Percentiles rank a stretch among this genome's conserved stretches.
phyloP scores from a whole-genome alignment of 1,139 yeast genomes.

The Sugiyamaella sp. region DNA sequence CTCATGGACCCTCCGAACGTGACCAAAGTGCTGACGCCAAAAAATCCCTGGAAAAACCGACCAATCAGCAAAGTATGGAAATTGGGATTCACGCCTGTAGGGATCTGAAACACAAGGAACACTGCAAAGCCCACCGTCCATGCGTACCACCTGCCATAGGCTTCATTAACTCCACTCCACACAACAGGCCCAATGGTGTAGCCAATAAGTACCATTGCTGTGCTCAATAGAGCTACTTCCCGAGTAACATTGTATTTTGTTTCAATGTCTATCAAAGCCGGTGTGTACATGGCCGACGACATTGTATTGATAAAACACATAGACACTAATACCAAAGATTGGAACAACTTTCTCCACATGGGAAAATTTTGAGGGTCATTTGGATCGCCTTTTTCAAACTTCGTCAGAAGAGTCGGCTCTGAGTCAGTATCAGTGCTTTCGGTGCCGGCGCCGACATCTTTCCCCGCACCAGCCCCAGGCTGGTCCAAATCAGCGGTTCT shows the following conservation, averaged over 20 bases:
- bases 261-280: constrained; percentile 14
- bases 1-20: constrained; percentile 19
- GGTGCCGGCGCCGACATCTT: no score
- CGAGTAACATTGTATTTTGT: constrained; percentile 12
- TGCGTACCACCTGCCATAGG: constrained; percentile 15
- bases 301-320: constrained; percentile 16
- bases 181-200: constrained; percentile 14
- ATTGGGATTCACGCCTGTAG: constrained; percentile 16
- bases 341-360: constrained; percentile 9
- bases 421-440: not conserved
- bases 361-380: constrained; percentile 16
- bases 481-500: no score
- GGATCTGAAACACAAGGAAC: constrained; percentile 18
- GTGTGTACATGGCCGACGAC: constrained; percentile 20
- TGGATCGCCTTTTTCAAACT: constrained; percentile 18
- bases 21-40: constrained; percentile 15
- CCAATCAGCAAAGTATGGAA: constrained; percentile 13
- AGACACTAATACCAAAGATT: constrained; percentile 10
- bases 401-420: constrained; percentile 5
- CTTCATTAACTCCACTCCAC: constrained; percentile 13
- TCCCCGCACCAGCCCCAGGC: no score
- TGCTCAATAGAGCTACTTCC: constrained; percentile 19
- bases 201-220: constrained; percentile 18
- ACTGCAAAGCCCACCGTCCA: constrained; percentile 9
- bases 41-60: constrained; percentile 18